Percentiles rank a stretch among this genome's conserved stretches.
Conservation (phyloP, 257 asterid genomes). For the Solanum tacnaense region DNA sequence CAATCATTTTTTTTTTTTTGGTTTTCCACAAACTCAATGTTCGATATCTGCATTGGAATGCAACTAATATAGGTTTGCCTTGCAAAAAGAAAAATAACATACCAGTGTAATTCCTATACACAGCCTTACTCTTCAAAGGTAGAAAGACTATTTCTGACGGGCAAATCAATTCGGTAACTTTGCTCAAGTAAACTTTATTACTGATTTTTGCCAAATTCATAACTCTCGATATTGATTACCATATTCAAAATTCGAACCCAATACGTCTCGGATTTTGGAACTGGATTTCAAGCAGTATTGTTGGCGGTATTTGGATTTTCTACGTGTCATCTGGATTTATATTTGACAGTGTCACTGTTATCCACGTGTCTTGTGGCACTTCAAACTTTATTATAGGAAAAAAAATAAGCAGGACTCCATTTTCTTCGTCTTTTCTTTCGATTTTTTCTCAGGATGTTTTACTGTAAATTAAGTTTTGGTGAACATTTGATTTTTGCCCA, state of each 20-base stretch:
- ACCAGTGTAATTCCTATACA: too few relatives aligned
- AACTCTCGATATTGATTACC: too few relatives aligned
- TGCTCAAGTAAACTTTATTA: not conserved
- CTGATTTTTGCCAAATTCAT: too few relatives aligned
- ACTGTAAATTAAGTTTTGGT: not conserved
- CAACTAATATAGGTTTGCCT: not conserved
- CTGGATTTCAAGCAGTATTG: not conserved
- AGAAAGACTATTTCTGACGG: not conserved
- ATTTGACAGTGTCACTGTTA: not conserved
- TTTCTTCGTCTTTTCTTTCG: not conserved
- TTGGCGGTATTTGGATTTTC: not conserved
- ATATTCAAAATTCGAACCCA: too few relatives aligned
- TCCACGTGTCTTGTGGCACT: not conserved
- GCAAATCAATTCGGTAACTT: not conserved
- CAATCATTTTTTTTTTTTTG: not conserved
- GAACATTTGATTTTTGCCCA: not conserved
- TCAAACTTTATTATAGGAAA: not conserved
- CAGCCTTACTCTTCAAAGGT: not conserved
- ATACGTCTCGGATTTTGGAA: too few relatives aligned
- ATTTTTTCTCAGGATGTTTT: not conserved
- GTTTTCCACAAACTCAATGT: not conserved
- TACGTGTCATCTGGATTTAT: not conserved
- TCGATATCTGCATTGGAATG: not conserved
- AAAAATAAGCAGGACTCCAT: not conserved
- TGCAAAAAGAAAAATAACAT: not conserved